These are phyloP conservation scores for Cyathus striatus DNA, from an alignment of 768 basidiomycete species.

Conservation along the genomic window DNA sequence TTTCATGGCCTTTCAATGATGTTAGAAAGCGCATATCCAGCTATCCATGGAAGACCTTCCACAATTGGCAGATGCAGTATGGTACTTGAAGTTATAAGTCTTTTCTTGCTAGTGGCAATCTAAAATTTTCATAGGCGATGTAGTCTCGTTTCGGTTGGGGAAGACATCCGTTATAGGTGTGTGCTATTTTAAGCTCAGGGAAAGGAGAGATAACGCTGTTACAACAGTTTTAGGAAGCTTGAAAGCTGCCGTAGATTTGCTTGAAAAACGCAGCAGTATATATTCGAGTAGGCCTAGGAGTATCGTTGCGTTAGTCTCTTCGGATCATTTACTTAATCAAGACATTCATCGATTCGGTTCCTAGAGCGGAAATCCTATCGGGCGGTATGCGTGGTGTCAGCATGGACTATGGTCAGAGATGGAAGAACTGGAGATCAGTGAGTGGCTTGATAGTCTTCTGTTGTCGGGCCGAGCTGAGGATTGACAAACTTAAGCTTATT, in stretches of 20 bases:
- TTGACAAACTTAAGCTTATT: too few relatives aligned
- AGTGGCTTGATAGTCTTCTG: slow-evolving; percentile 6
- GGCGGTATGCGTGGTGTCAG: slow-evolving; percentile 24
- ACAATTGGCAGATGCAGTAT: not conserved
- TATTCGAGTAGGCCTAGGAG: slow-evolving; percentile 27
- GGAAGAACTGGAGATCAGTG: slow-evolving; percentile 27
- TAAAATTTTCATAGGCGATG: not conserved
- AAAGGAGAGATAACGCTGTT: not conserved
- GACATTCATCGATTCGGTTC: not conserved
- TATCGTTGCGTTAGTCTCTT: slow-evolving; percentile 19
- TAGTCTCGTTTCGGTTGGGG: not conserved
- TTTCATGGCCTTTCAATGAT: too few relatives aligned
- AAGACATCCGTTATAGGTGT: not conserved
- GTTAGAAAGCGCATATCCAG: too few relatives aligned
- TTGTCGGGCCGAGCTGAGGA: slow-evolving; percentile 1
- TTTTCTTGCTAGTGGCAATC: not conserved
- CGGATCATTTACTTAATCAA: not conserved
- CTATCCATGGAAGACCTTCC: not conserved
- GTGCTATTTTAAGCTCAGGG: not conserved
- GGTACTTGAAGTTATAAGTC: not conserved
- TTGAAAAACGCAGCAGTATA: slow-evolving; percentile 25
- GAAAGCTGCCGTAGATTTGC: slow-evolving; percentile 21
- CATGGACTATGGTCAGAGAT: slow-evolving; percentile 24
- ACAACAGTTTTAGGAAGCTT: slow-evolving; percentile 18
- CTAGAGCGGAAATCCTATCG: slow-evolving; percentile 23